Evolutionary conservation across 768 basidiomycete species (phyloP).

Genomic region (Tricholoma sp.): DNA sequence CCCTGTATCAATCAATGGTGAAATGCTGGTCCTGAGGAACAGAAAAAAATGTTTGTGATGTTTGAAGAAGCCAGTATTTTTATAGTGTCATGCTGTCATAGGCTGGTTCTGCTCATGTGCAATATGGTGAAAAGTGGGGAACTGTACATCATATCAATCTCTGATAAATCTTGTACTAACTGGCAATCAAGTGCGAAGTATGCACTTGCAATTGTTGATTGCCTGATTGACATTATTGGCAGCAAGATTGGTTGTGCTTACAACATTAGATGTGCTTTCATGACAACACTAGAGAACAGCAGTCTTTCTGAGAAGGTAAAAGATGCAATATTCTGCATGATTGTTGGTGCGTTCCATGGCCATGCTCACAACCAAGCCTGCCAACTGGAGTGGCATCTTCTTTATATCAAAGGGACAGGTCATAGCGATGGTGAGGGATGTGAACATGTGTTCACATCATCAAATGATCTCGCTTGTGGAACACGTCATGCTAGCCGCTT

Average conservation of each 20-base stretch:
- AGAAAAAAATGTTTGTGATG: neutral
- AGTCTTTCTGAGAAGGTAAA: neutral
- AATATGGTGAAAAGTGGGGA: conserved; percentile 29
- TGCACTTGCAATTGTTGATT: neutral
- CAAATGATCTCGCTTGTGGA: conserved; percentile 13
- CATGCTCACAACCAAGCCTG: too few relatives aligned
- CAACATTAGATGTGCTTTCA: neutral
- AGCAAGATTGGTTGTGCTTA: neutral
- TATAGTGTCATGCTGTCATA: too few relatives aligned
- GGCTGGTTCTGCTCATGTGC: too few relatives aligned
- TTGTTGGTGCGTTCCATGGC: too few relatives aligned
- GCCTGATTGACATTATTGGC: neutral
- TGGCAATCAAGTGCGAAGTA: neutral
- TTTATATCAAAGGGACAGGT: conserved; percentile 1
- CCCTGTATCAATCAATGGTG: neutral
- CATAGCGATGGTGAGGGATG: conserved; percentile 7
- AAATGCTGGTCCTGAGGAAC: neutral
- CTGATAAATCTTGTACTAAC: neutral
- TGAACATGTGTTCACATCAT: too few relatives aligned
- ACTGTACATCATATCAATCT: conserved; percentile 22
- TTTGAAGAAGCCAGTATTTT: neutral
- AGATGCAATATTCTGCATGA: neutral
- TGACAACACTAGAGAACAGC: neutral
- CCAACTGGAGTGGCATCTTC: too few relatives aligned
- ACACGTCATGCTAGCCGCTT: conserved; percentile 2